phyloP scores from a whole-genome alignment of 768 basidiomycete genomes.

The Artomyces pyxidatus region DNA sequence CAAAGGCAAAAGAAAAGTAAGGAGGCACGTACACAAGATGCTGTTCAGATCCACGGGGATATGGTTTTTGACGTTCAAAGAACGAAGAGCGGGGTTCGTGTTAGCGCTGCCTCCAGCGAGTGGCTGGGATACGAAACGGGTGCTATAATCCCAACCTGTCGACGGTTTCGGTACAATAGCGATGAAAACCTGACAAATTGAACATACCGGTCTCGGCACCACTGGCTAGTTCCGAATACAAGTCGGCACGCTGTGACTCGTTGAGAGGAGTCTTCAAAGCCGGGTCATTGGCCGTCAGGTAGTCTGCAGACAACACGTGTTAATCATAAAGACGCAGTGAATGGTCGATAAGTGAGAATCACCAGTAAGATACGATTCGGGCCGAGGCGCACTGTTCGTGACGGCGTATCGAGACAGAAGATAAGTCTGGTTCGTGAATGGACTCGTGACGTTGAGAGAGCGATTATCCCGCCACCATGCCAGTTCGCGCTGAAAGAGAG shows the following conservation, averaged over 20 bases:
- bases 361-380: constrained; percentile 73
- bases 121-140: constrained; percentile 35
- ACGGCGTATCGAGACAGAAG: constrained; percentile 68
- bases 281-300: constrained; percentile 66
- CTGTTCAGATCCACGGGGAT: constrained; percentile 78
- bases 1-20: constrained; percentile 8
- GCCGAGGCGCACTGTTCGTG: constrained; percentile 78
- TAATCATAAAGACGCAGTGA: neutral
- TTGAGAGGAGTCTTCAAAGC: constrained; percentile 45
- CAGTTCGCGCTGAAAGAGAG: constrained; percentile 53
- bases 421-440: constrained; percentile 60
- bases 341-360: constrained; percentile 10
- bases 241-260: constrained; percentile 43
- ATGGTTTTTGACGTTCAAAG: constrained; percentile 60
- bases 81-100: constrained; percentile 50
- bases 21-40: constrained; percentile 58
- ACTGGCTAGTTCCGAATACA: constrained; percentile 85
- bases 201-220: constrained; percentile 73
- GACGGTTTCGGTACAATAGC: neutral
- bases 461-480: constrained; percentile 78
- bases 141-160: constrained; percentile 31
- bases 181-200: neutral
- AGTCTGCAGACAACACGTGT: constrained; percentile 41
- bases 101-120: constrained; percentile 31
- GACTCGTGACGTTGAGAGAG: constrained; percentile 56